Conservation (phyloP, 306 rosid species). For the Gastrolobium villosum region DNA sequence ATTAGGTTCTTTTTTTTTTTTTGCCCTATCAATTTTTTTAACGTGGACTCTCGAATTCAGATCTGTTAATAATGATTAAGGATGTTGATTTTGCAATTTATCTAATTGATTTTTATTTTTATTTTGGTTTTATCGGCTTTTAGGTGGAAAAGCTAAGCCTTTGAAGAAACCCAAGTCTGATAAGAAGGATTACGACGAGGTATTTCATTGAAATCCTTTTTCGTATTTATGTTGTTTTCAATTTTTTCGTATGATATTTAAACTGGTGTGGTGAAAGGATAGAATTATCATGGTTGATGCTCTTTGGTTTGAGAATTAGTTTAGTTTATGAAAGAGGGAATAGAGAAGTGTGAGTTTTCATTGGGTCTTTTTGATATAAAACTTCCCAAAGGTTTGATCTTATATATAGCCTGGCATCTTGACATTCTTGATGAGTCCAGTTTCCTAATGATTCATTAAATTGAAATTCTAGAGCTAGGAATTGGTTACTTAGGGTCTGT, state of each 20-base stretch:
- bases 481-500: too few species aligned
- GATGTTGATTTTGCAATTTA: not conserved
- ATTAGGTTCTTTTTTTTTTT: not conserved
- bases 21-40: not conserved
- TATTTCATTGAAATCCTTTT: conserved; percentile 41
- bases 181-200: conserved; percentile 91
- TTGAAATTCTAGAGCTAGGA: not conserved
- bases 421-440: not conserved
- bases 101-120: not conserved
- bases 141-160: conserved; percentile 98
- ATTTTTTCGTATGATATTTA: not conserved
- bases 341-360: not conserved
- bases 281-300: not conserved
- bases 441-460: not conserved
- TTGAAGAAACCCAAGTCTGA: conserved; percentile 93
- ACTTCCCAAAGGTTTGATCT: not conserved
- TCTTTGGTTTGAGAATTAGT: conserved; percentile 10
- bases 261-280: not conserved
- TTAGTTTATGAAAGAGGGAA: not conserved
- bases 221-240: not conserved
- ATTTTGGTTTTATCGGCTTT: not conserved
- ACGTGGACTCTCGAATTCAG: not conserved
- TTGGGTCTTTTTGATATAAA: conserved; percentile 1
- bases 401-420: not conserved
- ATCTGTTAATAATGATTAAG: not conserved